These are phyloP conservation scores for Nicotiana attenuata DNA, from an alignment of 257 asterid genomes.

Conservation along the genomic window DNA sequence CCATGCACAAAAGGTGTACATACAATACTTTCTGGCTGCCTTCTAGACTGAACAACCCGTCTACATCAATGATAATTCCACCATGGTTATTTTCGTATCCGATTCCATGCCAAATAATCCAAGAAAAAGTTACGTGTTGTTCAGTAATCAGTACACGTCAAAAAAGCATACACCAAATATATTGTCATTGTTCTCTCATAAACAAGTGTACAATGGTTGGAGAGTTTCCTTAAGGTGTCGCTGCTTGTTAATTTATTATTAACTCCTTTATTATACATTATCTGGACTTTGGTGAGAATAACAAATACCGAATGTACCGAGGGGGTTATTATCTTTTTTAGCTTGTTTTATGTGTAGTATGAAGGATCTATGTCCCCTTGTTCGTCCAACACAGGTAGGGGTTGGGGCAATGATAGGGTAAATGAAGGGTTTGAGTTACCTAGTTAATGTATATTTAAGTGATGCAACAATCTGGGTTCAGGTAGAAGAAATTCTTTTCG, in stretches of 20 bases:
- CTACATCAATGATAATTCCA: neutral
- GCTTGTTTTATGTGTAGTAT: neutral
- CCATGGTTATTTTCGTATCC: neutral
- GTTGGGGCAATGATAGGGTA: neutral
- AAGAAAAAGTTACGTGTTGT: neutral
- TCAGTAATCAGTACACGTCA: neutral
- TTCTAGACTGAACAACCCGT: neutral
- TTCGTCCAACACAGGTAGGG: neutral
- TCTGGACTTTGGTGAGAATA: neutral
- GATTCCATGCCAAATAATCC: constrained; percentile 2
- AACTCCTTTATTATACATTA: neutral
- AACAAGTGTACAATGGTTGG: neutral
- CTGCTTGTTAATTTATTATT: neutral
- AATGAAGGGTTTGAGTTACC: neutral
- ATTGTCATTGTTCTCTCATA: neutral
- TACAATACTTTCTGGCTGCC: neutral
- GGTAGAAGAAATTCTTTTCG: neutral
- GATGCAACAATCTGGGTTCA: neutral
- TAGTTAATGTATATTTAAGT: neutral
- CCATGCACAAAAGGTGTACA: neutral
- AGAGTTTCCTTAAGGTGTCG: neutral
- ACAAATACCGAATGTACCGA: neutral
- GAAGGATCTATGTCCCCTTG: neutral
- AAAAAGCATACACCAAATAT: neutral
- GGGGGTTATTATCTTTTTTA: neutral